phyloP scores from a whole-genome alignment of 768 basidiomycete genomes.

The Lentinula detonsa region DNA sequence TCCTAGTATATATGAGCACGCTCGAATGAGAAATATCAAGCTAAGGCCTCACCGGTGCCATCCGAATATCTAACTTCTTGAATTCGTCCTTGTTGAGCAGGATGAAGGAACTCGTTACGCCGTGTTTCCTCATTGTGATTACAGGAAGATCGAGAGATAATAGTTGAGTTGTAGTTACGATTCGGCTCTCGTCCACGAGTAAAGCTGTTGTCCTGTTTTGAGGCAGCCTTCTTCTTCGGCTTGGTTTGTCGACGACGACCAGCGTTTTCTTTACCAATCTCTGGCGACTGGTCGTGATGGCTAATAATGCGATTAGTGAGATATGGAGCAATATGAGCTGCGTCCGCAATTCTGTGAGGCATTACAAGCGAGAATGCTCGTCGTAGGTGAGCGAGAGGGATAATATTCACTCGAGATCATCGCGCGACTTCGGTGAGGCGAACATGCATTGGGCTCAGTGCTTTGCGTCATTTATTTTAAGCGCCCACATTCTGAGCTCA shows the following conservation, averaged over 20 bases:
- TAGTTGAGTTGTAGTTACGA: neutral
- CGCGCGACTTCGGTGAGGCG: slow-evolving; percentile 6
- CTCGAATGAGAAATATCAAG: slow-evolving; percentile 15
- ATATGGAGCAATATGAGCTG: slow-evolving; percentile 51
- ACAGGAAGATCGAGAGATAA: neutral
- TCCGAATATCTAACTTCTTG: slow-evolving; percentile 1
- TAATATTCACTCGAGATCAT: neutral
- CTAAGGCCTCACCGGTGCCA: neutral
- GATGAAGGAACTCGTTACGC: neutral
- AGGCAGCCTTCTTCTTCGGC: slow-evolving; percentile 33
- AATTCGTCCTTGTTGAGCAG: neutral
- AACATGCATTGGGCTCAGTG: neutral
- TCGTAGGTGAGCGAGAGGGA: slow-evolving; percentile 7
- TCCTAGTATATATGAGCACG: slow-evolving; percentile 5
- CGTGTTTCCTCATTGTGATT: neutral
- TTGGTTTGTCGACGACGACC: slow-evolving; percentile 40
- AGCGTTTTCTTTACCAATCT: slow-evolving; percentile 45
- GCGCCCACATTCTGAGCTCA: too few species aligned
- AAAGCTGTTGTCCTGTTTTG: slow-evolving; percentile 31
- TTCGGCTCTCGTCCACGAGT: slow-evolving; percentile 34
- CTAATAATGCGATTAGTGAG: slow-evolving; percentile 44
- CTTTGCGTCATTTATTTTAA: neutral
- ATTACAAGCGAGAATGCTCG: neutral
- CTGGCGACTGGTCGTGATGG: slow-evolving; percentile 46
- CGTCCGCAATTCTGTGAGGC: slow-evolving; percentile 38